phyloP scores from a whole-genome alignment of 164 flowering plant species.

The Vitis amurensis region DNA sequence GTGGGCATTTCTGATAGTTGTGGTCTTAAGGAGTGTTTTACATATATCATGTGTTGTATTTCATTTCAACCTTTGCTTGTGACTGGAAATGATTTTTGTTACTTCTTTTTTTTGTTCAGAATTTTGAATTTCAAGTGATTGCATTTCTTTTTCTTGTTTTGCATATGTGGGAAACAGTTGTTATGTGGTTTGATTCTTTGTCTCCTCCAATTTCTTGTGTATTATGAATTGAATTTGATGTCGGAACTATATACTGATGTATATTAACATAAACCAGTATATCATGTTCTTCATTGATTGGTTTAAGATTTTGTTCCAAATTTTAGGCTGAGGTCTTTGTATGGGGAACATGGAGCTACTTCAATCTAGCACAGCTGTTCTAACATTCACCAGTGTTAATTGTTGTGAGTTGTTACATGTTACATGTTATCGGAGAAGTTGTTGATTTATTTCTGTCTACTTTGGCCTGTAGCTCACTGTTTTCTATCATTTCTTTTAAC shows the following conservation, averaged over 20 bases:
- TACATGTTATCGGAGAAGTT: no score
- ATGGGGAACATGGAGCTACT: no score
- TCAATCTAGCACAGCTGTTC: no score
- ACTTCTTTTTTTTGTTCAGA: not conserved
- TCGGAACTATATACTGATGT: not conserved
- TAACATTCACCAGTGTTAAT: no score
- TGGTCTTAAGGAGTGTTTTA: not conserved
- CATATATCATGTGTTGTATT: constrained; percentile 20
- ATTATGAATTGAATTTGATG: not conserved
- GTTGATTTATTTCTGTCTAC: no score
- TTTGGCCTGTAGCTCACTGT: no score
- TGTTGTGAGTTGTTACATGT: not conserved
- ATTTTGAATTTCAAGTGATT: not conserved
- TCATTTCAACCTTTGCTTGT: constrained; percentile 2
- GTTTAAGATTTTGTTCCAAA: not conserved
- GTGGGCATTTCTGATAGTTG: not conserved
- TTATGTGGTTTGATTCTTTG: not conserved
- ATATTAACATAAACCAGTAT: not conserved
- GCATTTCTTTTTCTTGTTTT: not conserved
- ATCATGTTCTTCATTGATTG: not conserved
- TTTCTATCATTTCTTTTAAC: no score
- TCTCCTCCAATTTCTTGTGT: not conserved
- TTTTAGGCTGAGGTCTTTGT: not conserved
- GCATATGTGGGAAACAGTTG: not conserved
- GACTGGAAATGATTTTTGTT: constrained; percentile 8